phyloP scores from a whole-genome alignment of 306 rosid species.

The Inga oerstediana region DNA sequence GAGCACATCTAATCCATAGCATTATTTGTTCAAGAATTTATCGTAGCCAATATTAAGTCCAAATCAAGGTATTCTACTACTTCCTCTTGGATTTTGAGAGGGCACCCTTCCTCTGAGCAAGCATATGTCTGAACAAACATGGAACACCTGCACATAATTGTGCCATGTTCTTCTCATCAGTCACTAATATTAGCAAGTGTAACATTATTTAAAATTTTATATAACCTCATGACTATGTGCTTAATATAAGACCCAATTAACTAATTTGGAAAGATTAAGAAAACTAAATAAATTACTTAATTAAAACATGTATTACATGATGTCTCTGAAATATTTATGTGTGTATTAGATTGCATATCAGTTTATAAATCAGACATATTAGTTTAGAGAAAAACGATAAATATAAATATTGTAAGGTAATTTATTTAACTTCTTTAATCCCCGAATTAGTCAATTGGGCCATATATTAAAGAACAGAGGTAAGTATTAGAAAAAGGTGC shows the following conservation, averaged over 20 bases:
- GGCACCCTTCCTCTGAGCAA: not conserved
- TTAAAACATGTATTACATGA: too few species aligned
- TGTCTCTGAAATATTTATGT: too few species aligned
- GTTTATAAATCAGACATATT: too few species aligned
- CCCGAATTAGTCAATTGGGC: rapidly evolving
- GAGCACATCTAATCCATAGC: not conserved
- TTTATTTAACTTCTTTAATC: too few species aligned
- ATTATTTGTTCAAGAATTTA: not conserved
- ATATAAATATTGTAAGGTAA: too few species aligned
- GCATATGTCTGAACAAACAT: not conserved
- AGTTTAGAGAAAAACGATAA: too few species aligned
- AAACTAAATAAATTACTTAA: too few species aligned
- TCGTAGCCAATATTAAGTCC: not conserved
- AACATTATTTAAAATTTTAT: not conserved
- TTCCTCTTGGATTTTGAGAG: not conserved
- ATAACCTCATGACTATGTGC: too few species aligned
- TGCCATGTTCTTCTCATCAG: not conserved
- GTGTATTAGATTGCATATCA: too few species aligned
- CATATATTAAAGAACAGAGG: too few species aligned
- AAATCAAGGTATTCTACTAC: not conserved
- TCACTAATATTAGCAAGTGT: not conserved
- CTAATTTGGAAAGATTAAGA: too few species aligned
- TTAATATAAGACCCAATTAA: too few species aligned
- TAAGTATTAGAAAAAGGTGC: not conserved
- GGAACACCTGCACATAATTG: not conserved